Evolutionary conservation across 139 green algal genomes (phyloP).

Genomic region (Tetradesmus lagerheimii): DNA sequence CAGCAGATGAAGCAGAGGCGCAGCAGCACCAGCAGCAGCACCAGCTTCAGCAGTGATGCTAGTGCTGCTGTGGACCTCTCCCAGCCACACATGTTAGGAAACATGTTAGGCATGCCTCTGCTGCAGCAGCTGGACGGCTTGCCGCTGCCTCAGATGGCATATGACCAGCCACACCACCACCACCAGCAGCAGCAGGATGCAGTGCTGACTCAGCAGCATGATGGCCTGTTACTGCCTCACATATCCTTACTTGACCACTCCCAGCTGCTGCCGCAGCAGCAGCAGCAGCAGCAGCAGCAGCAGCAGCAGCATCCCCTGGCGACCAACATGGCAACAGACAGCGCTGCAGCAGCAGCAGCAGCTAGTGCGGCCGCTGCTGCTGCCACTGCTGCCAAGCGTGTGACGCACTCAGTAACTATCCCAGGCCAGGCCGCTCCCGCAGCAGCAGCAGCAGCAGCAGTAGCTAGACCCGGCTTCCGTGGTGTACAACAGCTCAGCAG

Average conservation of each 20-base stretch:
- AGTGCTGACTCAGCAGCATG: not conserved
- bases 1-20: not conserved
- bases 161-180: not conserved
- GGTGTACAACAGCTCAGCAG: not conserved
- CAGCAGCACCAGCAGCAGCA: constrained; percentile 2
- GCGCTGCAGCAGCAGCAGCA: not conserved
- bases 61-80: not conserved
- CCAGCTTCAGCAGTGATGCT: not conserved
- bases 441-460: constrained; percentile 23
- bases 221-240: not conserved
- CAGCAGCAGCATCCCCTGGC: not conserved
- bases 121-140: not conserved
- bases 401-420: not conserved
- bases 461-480: not conserved
- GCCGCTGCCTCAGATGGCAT: not conserved
- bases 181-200: not conserved
- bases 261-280: not conserved
- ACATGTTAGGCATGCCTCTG: no score
- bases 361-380: not conserved
- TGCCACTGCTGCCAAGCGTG: not conserved
- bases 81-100: not conserved
- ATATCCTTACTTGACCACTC: not conserved
- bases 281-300: not conserved
- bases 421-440: not conserved
- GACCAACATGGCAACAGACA: not conserved